phyloP scores from a whole-genome alignment of 179 eudicot genomes.

The Carnegiea gigantea region DNA sequence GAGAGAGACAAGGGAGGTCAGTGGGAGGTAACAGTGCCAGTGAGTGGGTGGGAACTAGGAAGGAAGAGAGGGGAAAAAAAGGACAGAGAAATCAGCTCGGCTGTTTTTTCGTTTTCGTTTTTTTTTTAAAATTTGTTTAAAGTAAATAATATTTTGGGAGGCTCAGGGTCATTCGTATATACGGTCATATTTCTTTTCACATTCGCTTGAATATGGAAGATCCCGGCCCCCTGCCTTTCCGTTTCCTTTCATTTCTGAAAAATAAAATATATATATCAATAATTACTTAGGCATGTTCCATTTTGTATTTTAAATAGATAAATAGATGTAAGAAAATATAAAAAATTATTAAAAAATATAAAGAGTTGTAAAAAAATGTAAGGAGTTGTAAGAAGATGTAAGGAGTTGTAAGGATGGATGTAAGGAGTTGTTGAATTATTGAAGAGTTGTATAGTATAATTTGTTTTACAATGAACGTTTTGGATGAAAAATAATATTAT shows the following conservation, averaged over 20 bases:
- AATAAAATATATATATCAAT: too few relatives aligned
- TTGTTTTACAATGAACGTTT: too few relatives aligned
- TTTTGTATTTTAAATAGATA: too few relatives aligned
- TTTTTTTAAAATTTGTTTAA: neutral
- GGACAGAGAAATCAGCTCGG: conserved; percentile 16
- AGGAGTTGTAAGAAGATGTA: too few relatives aligned
- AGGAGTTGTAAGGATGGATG: too few relatives aligned
- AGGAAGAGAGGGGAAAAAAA: neutral
- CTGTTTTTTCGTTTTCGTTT: neutral
- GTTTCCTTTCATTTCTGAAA: neutral
- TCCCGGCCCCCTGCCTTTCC: conserved; percentile 9
- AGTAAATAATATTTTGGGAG: neutral
- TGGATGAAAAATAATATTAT: too few relatives aligned
- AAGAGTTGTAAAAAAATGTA: too few relatives aligned
- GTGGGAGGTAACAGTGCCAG: conserved; percentile 14
- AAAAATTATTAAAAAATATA: too few relatives aligned
- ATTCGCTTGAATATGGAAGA: conserved; percentile 13
- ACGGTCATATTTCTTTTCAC: conserved; percentile 17
- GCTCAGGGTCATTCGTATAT: neutral
- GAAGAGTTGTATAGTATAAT: too few relatives aligned
- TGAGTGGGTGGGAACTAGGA: conserved; percentile 19
- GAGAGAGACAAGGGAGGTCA: conserved; percentile 9
- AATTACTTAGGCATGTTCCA: too few relatives aligned
- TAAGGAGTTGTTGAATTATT: too few relatives aligned
- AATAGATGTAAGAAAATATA: too few relatives aligned